Percentiles rank a stretch among this genome's conserved stretches.
Evolutionary conservation across 495 filamentous ascomycete species (phyloP).

Genomic region (Aspergillus homomorphus): DNA sequence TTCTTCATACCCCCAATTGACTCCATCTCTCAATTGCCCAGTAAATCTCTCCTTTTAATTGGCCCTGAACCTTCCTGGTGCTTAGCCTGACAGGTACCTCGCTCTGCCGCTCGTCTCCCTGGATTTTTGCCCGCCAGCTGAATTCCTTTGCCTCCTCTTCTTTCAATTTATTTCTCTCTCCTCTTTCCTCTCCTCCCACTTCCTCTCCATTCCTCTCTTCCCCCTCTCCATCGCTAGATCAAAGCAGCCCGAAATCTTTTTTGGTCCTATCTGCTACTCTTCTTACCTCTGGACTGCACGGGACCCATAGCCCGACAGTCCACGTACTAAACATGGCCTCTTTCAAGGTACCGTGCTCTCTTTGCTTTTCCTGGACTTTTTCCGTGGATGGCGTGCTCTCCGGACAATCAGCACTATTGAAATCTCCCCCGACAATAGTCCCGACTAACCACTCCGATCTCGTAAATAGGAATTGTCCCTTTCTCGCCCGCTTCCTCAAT

Average conservation of each 20-base stretch:
- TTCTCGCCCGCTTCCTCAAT: constrained; percentile 43
- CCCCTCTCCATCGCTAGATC: neutral
- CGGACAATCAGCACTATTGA: neutral
- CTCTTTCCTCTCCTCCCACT: constrained; percentile 1
- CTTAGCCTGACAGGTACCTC: constrained; percentile 21
- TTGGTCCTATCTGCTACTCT: constrained; percentile 15
- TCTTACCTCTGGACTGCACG: constrained; percentile 30
- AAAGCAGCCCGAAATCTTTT: neutral
- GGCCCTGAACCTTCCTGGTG: constrained; percentile 13
- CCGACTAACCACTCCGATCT: constrained; percentile 14
- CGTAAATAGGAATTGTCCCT: constrained; percentile 41
- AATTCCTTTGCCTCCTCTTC: constrained; percentile 9
- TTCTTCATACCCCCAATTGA: constrained; percentile 9
- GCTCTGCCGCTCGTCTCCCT: constrained; percentile 10
- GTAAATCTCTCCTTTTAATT: constrained; percentile 25
- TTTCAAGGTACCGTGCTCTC: constrained; percentile 39
- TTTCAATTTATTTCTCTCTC: constrained; percentile 5
- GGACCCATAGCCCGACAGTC: constrained; percentile 33
- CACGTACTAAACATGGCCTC: constrained; percentile 42
- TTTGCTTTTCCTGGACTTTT: constrained; percentile 5
- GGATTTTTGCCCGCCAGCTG: constrained; percentile 14
- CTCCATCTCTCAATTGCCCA: constrained; percentile 24
- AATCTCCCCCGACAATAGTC: neutral
- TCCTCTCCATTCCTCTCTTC: constrained; percentile 5
- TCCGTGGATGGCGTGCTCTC: neutral